Conservation (phyloP, 768 basidiomycete genomes). For the Tulasnella sp. region DNA sequence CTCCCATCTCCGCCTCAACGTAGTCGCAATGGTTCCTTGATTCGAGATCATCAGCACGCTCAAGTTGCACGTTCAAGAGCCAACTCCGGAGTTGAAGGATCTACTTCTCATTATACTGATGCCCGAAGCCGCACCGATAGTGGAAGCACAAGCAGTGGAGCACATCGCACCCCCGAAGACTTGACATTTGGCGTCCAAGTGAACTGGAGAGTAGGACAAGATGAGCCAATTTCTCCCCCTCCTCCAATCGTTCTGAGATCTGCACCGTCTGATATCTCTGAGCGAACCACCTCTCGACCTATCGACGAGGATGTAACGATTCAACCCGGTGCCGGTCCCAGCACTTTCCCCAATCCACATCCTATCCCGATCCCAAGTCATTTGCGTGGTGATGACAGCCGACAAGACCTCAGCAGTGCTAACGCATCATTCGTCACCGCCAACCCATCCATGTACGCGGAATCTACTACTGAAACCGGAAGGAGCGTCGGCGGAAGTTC, state of each 20-base stretch:
- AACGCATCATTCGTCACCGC: slow-evolving; percentile 6
- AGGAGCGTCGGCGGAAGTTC: background rate
- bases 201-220: slow-evolving; percentile 3
- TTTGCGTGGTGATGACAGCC: background rate
- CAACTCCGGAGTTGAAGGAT: background rate
- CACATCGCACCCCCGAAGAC: background rate
- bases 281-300: no score
- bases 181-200: slow-evolving; percentile 12
- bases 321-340: no score
- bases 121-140: slow-evolving; percentile 10
- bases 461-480: slow-evolving; percentile 1
- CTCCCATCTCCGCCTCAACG: background rate
- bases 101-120: background rate
- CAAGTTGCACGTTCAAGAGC: slow-evolving; percentile 10
- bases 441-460: background rate
- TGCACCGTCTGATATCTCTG: no score
- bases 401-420: slow-evolving; percentile 1
- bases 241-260: no score
- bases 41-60: no score
- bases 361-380: no score
- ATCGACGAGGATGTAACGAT: no score
- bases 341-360: no score
- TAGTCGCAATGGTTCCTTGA: background rate
- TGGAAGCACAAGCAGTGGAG: slow-evolving; percentile 1
- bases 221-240: no score